These are phyloP conservation scores for Saturnispora zaruensis DNA, from an alignment of 805 yeast genomes.

Conservation along the genomic window DNA sequence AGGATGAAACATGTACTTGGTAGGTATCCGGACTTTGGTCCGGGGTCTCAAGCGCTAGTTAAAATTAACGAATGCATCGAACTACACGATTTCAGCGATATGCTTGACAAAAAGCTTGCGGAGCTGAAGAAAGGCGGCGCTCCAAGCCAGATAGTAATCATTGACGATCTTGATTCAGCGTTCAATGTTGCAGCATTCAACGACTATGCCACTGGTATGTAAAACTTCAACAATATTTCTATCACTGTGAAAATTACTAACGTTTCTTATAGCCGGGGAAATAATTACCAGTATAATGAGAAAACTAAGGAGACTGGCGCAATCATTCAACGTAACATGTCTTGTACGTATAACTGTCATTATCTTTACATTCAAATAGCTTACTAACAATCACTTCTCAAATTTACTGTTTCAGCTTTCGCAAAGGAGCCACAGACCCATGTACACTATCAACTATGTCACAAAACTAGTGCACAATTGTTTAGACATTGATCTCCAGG, in stretches of 20 bases:
- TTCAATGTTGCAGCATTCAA: conserved; percentile 5
- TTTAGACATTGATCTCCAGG: not conserved
- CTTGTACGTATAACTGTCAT: conserved; percentile 17
- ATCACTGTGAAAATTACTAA: not conserved
- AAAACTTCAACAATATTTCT: not conserved
- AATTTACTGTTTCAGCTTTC: not conserved
- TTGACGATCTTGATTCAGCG: conserved; percentile 5
- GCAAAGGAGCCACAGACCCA: not conserved
- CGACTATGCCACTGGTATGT: conserved; percentile 5
- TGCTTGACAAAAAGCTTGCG: not conserved
- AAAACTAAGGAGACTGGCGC: conserved; percentile 20
- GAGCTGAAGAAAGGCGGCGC: not conserved
- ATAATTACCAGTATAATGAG: conserved; percentile 8
- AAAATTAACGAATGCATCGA: not conserved
- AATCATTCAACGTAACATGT: conserved; percentile 12
- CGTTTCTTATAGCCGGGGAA: not conserved
- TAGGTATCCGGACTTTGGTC: not conserved
- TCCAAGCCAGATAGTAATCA: not conserved
- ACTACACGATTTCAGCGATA: not conserved
- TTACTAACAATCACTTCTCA: not conserved
- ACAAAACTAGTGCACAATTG: conserved; percentile 12
- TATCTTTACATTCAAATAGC: not conserved
- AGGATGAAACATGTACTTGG: not conserved
- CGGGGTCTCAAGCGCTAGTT: not conserved
- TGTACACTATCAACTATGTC: conserved; percentile 9